phyloP scores from a whole-genome alignment of 2,329 filamentous ascomycete species.

The Fusarium sp. region DNA sequence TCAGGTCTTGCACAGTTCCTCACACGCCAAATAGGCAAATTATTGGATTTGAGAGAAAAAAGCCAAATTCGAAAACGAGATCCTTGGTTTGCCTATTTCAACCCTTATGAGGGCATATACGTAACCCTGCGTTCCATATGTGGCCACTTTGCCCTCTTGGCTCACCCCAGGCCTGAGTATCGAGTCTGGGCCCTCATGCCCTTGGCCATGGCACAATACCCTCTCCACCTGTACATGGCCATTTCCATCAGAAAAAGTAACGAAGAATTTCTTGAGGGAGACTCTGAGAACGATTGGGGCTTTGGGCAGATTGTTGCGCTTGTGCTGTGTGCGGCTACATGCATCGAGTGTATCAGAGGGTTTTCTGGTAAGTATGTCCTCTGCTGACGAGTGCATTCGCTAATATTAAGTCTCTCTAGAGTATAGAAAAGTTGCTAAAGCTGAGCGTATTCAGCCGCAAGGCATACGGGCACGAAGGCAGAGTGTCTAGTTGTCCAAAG shows the following conservation, averaged over 20 bases:
- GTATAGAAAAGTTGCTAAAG: neutral
- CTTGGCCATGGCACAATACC: neutral
- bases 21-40: no score
- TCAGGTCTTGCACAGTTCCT: neutral
- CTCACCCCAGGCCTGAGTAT: neutral
- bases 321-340: neutral
- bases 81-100: no score
- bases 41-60: no score
- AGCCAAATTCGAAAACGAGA: no score
- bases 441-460: neutral
- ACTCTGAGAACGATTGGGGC: neutral
- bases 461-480: neutral
- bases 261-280: neutral
- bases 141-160: neutral
- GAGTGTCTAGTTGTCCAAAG: neutral
- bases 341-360: neutral
- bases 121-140: no score
- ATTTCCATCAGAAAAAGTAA: neutral
- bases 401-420: neutral
- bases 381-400: neutral
- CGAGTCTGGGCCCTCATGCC: neutral
- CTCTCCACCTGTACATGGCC: neutral
- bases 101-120: no score
- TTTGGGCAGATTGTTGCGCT: neutral
- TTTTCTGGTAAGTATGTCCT: neutral